A percentile compares a stretch with the other conserved stretches of the same genome.
These are phyloP conservation scores for Lactarius sanguifluus DNA, from an alignment of 768 basidiomycete species.

Conservation along the genomic window DNA sequence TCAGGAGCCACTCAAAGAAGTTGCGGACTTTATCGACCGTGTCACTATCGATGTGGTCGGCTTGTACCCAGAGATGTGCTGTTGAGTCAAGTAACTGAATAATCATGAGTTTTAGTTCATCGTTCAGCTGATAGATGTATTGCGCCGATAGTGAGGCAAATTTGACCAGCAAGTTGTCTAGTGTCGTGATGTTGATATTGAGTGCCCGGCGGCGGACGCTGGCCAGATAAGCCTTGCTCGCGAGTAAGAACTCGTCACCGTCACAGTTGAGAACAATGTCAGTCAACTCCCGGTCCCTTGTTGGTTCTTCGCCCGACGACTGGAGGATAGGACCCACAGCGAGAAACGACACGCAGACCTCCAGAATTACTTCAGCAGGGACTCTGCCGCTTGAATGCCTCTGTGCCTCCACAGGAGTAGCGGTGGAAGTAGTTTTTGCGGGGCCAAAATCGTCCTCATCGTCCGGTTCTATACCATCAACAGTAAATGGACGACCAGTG, in stretches of 20 bases:
- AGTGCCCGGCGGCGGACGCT: slow-evolving; percentile 57
- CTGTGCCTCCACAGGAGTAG: slow-evolving; percentile 36
- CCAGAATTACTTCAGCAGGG: slow-evolving; percentile 41
- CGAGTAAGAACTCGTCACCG: slow-evolving; percentile 55
- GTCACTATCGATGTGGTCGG: slow-evolving; percentile 29
- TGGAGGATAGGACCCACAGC: slow-evolving; percentile 63
- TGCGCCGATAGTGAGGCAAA: slow-evolving; percentile 51
- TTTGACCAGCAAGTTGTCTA: slow-evolving; percentile 54
- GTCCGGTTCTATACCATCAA: slow-evolving; percentile 38
- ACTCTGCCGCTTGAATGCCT: slow-evolving; percentile 34
- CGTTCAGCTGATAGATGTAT: slow-evolving; percentile 57
- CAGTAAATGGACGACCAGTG: slow-evolving; percentile 26
- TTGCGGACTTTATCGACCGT: slow-evolving; percentile 46
- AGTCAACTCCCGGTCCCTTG: slow-evolving; percentile 60
- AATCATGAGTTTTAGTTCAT: slow-evolving; percentile 51
- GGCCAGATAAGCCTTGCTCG: slow-evolving; percentile 56
- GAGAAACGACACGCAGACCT: slow-evolving; percentile 59
- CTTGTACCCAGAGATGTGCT: slow-evolving; percentile 54
- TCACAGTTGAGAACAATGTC: slow-evolving; percentile 51
- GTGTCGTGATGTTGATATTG: slow-evolving; percentile 48
- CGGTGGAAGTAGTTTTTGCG: slow-evolving; percentile 41
- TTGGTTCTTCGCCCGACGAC: slow-evolving; percentile 54
- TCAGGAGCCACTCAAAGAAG: slow-evolving; percentile 57
- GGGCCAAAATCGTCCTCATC: slow-evolving; percentile 61
- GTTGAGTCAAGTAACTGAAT: slow-evolving; percentile 68